Evolutionary conservation across 768 basidiomycete genomes (phyloP).

Genomic region (Kwoniella pini): DNA sequence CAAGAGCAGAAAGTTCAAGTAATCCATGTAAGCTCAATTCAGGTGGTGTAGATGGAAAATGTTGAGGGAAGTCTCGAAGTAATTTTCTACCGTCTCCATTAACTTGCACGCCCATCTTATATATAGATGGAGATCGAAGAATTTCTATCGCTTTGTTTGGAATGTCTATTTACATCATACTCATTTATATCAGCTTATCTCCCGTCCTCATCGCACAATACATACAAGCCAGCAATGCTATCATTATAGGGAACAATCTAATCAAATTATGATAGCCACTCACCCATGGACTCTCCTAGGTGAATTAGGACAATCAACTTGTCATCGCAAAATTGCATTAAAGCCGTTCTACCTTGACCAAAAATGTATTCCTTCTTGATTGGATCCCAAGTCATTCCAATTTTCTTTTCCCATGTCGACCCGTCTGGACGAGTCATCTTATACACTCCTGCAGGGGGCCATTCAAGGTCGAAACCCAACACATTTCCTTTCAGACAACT

Average conservation of each 20-base stretch:
- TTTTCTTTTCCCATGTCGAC: background rate
- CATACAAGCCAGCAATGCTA: too few species aligned
- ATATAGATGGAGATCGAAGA: conserved; percentile 25
- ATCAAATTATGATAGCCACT: conserved; percentile 11
- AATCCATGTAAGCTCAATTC: conserved; percentile 12
- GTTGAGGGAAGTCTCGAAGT: conserved; percentile 40
- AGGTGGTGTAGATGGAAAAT: conserved; percentile 17
- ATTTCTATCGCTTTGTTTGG: conserved; percentile 37
- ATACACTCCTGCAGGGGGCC: conserved; percentile 38
- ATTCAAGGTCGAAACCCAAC: conserved; percentile 52
- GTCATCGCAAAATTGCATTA: conserved; percentile 43
- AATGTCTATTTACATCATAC: conserved; percentile 19
- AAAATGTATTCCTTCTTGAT: conserved; percentile 18
- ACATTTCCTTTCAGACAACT: conserved; percentile 35
- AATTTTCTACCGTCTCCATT: conserved; percentile 48
- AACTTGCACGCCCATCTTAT: conserved; percentile 44
- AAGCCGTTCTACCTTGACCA: conserved; percentile 35
- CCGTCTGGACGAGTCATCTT: conserved; percentile 6
- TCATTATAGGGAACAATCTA: too few species aligned
- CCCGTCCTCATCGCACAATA: background rate
- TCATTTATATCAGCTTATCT: background rate
- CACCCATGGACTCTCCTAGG: conserved; percentile 37
- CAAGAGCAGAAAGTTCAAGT: conserved; percentile 47
- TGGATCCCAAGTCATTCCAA: conserved; percentile 24
- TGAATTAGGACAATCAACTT: conserved; percentile 41